Percentiles rank a stretch among this genome's conserved stretches.
These are phyloP conservation scores for Colletotrichum somersetense DNA, from an alignment of 2,329 filamentous ascomycete species.

Conservation along the genomic window DNA sequence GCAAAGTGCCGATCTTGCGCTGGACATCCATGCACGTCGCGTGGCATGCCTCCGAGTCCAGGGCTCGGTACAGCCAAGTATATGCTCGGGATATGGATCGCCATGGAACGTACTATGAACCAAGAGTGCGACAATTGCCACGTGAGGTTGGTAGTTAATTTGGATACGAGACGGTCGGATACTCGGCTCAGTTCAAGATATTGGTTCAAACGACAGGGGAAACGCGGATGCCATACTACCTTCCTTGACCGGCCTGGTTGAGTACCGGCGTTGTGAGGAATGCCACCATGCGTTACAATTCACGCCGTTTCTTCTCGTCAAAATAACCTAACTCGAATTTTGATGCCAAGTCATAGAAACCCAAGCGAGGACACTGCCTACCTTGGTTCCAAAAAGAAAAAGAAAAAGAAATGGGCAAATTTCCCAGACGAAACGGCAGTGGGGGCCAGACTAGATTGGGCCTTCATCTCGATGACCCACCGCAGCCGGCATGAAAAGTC, in stretches of 20 bases:
- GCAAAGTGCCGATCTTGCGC: background rate
- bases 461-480: constrained; percentile 23
- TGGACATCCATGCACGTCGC: constrained; percentile 20
- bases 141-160: background rate
- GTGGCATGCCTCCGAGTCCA: constrained; percentile 15
- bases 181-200: constrained; percentile 12
- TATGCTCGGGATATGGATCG: background rate
- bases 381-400: constrained; percentile 8
- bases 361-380: constrained; percentile 12
- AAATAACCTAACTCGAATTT: constrained; percentile 7
- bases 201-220: background rate
- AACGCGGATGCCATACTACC: background rate
- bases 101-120: constrained; percentile 9
- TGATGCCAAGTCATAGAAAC: constrained; percentile 4
- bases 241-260: constrained; percentile 3
- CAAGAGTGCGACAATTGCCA: constrained; percentile 6
- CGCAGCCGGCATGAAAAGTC: background rate
- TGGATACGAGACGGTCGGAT: constrained; percentile 20
- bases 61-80: constrained; percentile 10
- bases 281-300: too few relatives aligned
- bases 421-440: constrained; percentile 14
- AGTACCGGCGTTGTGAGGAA: background rate
- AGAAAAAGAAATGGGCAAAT: constrained; percentile 4
- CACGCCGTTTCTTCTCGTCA: background rate
- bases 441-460: constrained; percentile 21